Evolutionary conservation across 805 yeast genomes (phyloP), one percentile per base, ranked within the genome.

Genomic region (Yueomyces sinensis): DNA sequence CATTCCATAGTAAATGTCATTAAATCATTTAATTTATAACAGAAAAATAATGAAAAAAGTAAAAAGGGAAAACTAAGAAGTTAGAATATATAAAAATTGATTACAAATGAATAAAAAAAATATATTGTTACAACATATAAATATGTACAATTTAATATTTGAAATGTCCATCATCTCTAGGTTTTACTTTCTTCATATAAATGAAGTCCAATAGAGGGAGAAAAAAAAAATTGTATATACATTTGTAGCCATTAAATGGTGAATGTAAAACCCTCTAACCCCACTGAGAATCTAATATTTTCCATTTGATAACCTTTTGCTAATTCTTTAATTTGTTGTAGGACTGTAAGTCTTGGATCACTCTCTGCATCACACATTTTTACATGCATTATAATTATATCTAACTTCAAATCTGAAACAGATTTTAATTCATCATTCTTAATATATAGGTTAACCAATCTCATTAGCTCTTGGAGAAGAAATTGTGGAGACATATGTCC

Each of bases 401-500:
- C 41, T 31, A 54, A 22, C 4, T n/a, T 17, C 15, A 16, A 6
- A 2, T 15, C 13, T 9, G 25, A 7, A 11, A 27, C 15, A 5
- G 11, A 11, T 11, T 20, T 20, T 4, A 74, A 56, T 30, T 67
- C 60, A 13, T 74, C 49, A 16, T 30, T 27, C 1, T 61, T 65
- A 19, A 50, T 39, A 27, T 75, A 58, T 2, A 71, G 67, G n/a
- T 44, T 36, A 11, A 39, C 39, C 13, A 67, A 44, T 3, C 20
- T 36, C 4, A 40, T 36, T 13, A 87, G 58, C 47, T 83, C 94
- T 5, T 58, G 48, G 11, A 81, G 64, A 20, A 86, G 54, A 43
- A 68, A 67, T 2, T 53, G 45, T 4, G 95, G 94, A 11, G 80
- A 76, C 56, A 86, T 50, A 56, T 86, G 96, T 2, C 96, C 96